Evolutionary conservation across 768 basidiomycete species (phyloP), one percentile per base, ranked within the genome.

Genomic region (Crucibulum laeve): DNA sequence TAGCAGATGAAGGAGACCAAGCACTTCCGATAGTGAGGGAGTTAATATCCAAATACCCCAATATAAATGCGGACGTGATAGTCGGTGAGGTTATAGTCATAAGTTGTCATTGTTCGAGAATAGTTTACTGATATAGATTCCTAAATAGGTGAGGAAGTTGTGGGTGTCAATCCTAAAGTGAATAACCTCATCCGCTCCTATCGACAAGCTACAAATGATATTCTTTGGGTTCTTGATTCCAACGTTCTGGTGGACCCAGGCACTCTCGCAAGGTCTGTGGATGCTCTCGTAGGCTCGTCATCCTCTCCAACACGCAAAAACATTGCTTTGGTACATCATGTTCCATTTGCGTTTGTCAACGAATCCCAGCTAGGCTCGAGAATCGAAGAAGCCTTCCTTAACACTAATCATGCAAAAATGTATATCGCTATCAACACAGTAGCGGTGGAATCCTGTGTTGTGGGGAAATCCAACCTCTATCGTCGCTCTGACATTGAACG

Each of bases 341-440:
- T 97, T 14, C 96, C 96, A 0, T 89, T 91, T 57, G 95, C 91
- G 1, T 76, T 77, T 42, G 73, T 85, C 44, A 80, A 80, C 47
- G 82, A 85, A 54, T 67, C 74, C 32, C 70, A 70, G 40, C 68
- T 92, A 44, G 96, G 96, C 2, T 83, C 92, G 22, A 73, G 79
- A 48, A 71, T 98, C 21, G 96, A 99, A 66, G 87, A 91, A 48
- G 91, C 90, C 0, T 99, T 95, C 62, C 68, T 99, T 45, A 97
- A 97, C 61, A 95, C 93, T 4, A 97, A 91, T 48, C 96, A 98
- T 56, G 91, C 95, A 19, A 98, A 94, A 65, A 93, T 97, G 88
- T 97, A 98, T 56, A 75, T 97, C 41, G 93, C 92, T 7, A 91
- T 97, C 59, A 94, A 95, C 65, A 78, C 86, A 0, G 68, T 87